These are phyloP conservation scores for Suillus spraguei DNA, from an alignment of 768 basidiomycete species.

Conservation along the genomic window DNA sequence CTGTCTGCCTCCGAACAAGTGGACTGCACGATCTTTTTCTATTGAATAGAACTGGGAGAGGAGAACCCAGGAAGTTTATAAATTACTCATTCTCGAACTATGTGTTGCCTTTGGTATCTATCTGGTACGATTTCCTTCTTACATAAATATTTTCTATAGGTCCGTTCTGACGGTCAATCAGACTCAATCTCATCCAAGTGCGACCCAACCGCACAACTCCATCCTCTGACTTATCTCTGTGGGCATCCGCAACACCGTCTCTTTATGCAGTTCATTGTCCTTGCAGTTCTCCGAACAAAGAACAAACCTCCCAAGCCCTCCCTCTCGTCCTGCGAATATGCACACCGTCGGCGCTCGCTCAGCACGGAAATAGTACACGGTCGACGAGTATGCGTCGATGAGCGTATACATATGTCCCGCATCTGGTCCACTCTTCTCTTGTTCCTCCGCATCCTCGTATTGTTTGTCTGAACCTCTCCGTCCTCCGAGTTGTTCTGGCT, in stretches of 20 bases:
- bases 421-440: not conserved
- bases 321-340: not conserved
- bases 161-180: not conserved
- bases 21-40: not conserved
- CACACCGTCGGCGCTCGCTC: too few relatives aligned
- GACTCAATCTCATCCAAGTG: not conserved
- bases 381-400: constrained; percentile 18
- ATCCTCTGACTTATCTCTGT: constrained; percentile 8
- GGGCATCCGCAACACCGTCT: constrained; percentile 25
- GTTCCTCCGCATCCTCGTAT: not conserved
- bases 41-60: not conserved
- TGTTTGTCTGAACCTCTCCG: constrained; percentile 17
- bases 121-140: too few relatives aligned
- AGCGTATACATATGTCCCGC: constrained; percentile 17
- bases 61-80: not conserved
- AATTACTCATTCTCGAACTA: not conserved
- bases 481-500: not conserved
- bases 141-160: too few relatives aligned
- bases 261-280: constrained; percentile 14
- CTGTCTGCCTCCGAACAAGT: not conserved
- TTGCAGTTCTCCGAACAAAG: constrained; percentile 24
- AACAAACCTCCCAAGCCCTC: constrained; percentile 26
- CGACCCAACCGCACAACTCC: not conserved
- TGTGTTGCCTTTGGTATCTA: not conserved
- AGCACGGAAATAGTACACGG: constrained; percentile 13